A percentile compares a stretch with the other conserved stretches of the same genome.
Conservation (phyloP, 495 filamentous ascomycete genomes). For the Lepidopterella palustris region DNA sequence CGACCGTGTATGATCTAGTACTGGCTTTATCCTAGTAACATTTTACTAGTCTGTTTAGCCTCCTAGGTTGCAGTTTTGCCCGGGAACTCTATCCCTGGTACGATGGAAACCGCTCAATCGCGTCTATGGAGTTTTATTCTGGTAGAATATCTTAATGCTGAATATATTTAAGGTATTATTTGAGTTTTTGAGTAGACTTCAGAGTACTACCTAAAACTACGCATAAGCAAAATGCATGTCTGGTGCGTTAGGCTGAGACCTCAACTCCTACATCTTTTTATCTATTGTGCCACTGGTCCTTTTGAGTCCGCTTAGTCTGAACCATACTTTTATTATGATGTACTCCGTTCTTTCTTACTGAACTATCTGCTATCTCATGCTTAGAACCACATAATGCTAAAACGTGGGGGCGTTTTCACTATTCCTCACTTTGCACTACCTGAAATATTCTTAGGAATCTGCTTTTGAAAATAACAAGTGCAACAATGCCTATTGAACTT, state of each 20-base stretch:
- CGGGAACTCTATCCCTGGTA: constrained; percentile 1
- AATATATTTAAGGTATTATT: constrained; percentile 5
- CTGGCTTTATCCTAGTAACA: background rate
- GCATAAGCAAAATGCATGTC: background rate
- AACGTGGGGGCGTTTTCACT: background rate
- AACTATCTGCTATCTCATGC: background rate
- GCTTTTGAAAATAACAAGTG: background rate
- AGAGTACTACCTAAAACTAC: constrained; percentile 4
- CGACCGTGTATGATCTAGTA: constrained; percentile 1
- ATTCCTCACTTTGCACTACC: background rate
- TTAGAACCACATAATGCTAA: background rate
- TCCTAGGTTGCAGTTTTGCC: constrained; percentile 4
- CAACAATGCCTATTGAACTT: too few relatives aligned
- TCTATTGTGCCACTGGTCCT: background rate
- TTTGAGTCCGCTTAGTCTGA: background rate
- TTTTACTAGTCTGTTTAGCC: background rate
- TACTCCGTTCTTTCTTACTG: background rate
- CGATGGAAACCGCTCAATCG: constrained; percentile 3
- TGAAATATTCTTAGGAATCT: background rate
- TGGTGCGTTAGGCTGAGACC: background rate
- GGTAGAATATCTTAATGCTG: constrained; percentile 9
- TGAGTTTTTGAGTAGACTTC: background rate
- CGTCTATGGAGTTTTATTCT: background rate
- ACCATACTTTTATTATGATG: background rate
- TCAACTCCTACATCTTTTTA: background rate